Percentiles rank a stretch among this genome's conserved stretches.
These are phyloP conservation scores for Pyrenophora seminiperda DNA, from an alignment of 2,329 filamentous ascomycete species.

Conservation along the genomic window DNA sequence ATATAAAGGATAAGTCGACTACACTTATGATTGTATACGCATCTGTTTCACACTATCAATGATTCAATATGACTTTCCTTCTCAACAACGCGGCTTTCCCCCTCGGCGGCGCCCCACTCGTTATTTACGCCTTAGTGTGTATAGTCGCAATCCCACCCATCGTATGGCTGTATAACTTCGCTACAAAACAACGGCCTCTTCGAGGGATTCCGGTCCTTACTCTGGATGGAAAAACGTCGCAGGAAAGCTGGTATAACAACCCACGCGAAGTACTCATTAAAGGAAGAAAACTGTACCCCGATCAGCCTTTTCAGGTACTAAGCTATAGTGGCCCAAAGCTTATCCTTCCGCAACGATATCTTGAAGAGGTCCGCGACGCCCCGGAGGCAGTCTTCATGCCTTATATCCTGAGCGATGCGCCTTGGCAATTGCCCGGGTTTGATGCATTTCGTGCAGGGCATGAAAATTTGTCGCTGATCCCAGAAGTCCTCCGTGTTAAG, in stretches of 20 bases:
- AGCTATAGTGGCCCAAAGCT: neutral
- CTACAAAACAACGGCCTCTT: conserved; percentile 1
- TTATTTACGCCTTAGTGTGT: neutral
- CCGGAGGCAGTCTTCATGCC: neutral
- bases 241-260: neutral
- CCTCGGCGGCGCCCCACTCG: neutral
- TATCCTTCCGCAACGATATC: neutral
- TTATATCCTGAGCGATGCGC: neutral
- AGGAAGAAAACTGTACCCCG: neutral
- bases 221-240: neutral
- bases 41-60: neutral
- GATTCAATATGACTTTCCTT: neutral
- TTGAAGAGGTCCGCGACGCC: neutral
- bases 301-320: neutral
- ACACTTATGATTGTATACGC: neutral
- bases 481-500: neutral
- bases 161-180: neutral
- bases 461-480: neutral
- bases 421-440: neutral
- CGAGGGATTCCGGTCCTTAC: neutral
- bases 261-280: neutral
- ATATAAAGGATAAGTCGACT: neutral
- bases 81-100: neutral
- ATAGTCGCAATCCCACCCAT: neutral
- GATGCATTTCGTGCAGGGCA: neutral